Base-by-base conservation (phyloP, 73 alveolate genomes). In the Stentor roeselii region DNA sequence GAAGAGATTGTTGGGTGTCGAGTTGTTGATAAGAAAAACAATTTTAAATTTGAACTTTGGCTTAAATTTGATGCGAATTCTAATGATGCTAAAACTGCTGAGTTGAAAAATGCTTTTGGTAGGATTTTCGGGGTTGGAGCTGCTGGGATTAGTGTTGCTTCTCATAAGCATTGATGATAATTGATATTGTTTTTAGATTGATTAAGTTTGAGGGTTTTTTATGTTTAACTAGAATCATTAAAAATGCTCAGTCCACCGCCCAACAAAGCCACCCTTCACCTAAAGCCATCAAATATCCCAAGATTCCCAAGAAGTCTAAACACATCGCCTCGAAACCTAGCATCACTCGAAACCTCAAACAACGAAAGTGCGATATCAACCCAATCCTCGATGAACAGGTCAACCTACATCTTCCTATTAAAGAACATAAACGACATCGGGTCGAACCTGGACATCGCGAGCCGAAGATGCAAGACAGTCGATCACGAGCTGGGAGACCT, bases 1-100 rank as follows among this genome's bases (percentile, higher is more conserved):
- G 84, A 76, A 76, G 75, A 76, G n/a, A 35, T 76, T 21, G 39
- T 40, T 27, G 84, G 84, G 21, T 37, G 75, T 32, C 30, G 84
- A 1, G 39, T 76, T 76, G 84, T 76, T 27, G 84, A 76, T 21
- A 76, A 76, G 74, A 39, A 76, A 1, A 36, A 40, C n/a, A 50
- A 50, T 50, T 76, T 36, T 35, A 37, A 41, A 39, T 76, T 76
- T 35, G 84, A 76, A 2, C 38, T 76, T 36, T 76, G 84, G 59
- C 31, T 76, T 27, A 41, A 2, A 39, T 39, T 76, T 35, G 59
- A 76, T 35, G 67, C 41, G 37, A n/a, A 2, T 67, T n/a, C 21
- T 27, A n/a, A 67, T 21, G 34, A 27, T 1, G 1, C 80, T 27
- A 67, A 67, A 67, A 2, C 80, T 2, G 34, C 21, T 21, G 80